A percentile compares a stretch with the other conserved stretches of the same genome.
Conservation (phyloP, 768 basidiomycete genomes). For the Tylopilus felleus region DNA sequence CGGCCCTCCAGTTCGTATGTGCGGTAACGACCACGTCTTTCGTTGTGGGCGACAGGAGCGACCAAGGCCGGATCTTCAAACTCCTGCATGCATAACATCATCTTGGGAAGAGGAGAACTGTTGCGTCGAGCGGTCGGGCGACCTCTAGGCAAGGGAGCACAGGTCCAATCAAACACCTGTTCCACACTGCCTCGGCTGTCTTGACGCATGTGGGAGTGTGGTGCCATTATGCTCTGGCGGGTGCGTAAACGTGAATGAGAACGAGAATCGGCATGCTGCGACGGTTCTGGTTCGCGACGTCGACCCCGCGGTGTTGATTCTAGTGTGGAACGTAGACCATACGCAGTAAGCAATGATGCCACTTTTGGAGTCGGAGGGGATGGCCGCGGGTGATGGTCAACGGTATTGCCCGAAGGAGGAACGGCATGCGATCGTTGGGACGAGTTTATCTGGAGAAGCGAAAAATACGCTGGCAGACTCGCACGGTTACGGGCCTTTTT, state of each 20-base stretch:
- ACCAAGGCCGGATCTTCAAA: slow-evolving; percentile 32
- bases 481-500: slow-evolving; percentile 63
- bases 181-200: slow-evolving; percentile 38
- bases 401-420: slow-evolving; percentile 47
- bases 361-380: slow-evolving; percentile 64
- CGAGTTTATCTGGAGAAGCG: slow-evolving; percentile 56
- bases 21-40: slow-evolving; percentile 52
- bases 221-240: slow-evolving; percentile 17
- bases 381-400: slow-evolving; percentile 36
- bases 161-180: slow-evolving; percentile 47
- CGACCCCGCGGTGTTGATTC: slow-evolving; percentile 54
- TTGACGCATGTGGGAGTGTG: slow-evolving; percentile 15
- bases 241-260: slow-evolving; percentile 43
- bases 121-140: slow-evolving; percentile 51
- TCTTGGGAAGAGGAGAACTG: slow-evolving; percentile 56
- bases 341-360: slow-evolving; percentile 30
- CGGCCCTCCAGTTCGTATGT: slow-evolving; percentile 50
- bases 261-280: slow-evolving; percentile 33
- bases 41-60: slow-evolving; percentile 20
- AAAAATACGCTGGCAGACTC: slow-evolving; percentile 74
- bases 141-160: slow-evolving; percentile 38
- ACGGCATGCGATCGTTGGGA: slow-evolving; percentile 35
- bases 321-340: slow-evolving; percentile 35
- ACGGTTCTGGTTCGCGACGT: slow-evolving; percentile 38
- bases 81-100: slow-evolving; percentile 37